Conservation (phyloP, 2,329 filamentous ascomycete species). For the Sporothrix phasma region DNA sequence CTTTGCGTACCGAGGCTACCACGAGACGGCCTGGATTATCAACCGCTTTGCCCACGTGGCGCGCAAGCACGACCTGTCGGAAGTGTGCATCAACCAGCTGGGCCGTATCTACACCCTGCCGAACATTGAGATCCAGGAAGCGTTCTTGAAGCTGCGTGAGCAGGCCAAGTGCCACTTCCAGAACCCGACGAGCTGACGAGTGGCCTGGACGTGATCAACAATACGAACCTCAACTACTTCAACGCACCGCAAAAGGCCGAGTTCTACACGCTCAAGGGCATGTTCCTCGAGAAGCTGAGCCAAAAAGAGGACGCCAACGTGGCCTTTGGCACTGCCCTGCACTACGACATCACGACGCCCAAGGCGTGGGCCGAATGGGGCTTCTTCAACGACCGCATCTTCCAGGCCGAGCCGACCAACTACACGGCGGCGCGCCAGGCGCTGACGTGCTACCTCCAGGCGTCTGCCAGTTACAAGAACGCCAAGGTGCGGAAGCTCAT, state of each 20-base stretch:
- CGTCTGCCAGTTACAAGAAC: conserved; percentile 92
- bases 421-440: conserved; percentile 81
- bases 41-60: conserved; percentile 97
- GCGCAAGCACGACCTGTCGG: conserved; percentile 88
- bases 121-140: conserved; percentile 99
- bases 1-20: conserved; percentile 92
- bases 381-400: conserved; percentile 92
- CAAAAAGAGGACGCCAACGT: conserved; percentile 87
- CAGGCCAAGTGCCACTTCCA: conserved; percentile 99
- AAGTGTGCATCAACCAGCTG: conserved; percentile 94
- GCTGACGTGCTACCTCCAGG: conserved; percentile 91
- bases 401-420: conserved; percentile 80
- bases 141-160: conserved; percentile 95
- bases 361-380: conserved; percentile 99
- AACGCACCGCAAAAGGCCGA: conserved; percentile 92
- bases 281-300: conserved; percentile 92
- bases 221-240: conserved; percentile 98
- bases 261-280: conserved; percentile 98
- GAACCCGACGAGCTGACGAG: conserved; percentile 84
- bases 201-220: conserved; percentile 96
- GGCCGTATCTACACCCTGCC: conserved; percentile 97
- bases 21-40: conserved; percentile 99
- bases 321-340: conserved; percentile 88
- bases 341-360: conserved; percentile 88
- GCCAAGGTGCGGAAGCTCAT: conserved; percentile 91